Evolutionary conservation across 371 early-diverging fungal genomes (phyloP), one percentile per base, ranked within the genome.

Genomic region (Mucor sp.): DNA sequence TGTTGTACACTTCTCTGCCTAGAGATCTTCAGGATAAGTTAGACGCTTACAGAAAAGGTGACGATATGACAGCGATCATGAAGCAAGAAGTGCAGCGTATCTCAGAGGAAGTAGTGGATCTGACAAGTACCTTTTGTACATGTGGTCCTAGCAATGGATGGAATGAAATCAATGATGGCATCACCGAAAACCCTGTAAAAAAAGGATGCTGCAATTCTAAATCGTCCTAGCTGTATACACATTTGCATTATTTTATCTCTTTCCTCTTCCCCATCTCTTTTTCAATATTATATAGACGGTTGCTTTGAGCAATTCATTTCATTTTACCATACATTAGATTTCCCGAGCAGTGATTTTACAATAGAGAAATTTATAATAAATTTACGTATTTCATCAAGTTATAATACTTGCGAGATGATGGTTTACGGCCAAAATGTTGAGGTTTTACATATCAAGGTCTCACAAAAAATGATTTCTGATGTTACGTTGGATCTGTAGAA

Each of bases 111-210:
- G 72, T 75, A 3, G 65, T 27, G 7, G 75, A 75, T 47, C 56
- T 75, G 12, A 74, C 74, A 39, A 74, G 63, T 4, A 68, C 74
- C 2, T 74, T 74, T 15, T 74, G 74, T 62, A 71, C 71, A 0
- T 74, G 74, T 50, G 71, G 74, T 11, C 71, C 74, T 39, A 68
- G 65, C 27, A 67, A 67, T 62, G 32, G 66, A 14, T 41, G 32
- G n/a, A 23, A 44, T 25, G 71, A 67, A 21, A 14, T 57, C 0
- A 47, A 48, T 33, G 57, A 57, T 33, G 21, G 32, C 33, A 57
- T 33, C n/a, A 56, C 27, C 55, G 57, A 64, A 39, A 59, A 39
- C 17, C n/a, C 33, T 47, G 44, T 28, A 48, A 35, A 60, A 66
- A 60, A 39, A n/a, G 23, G 48, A 32, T 41, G 43, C 28, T 60